These are phyloP conservation scores for Microsporum audouinii DNA, from an alignment of 2,329 filamentous ascomycete species.

Conservation along the genomic window DNA sequence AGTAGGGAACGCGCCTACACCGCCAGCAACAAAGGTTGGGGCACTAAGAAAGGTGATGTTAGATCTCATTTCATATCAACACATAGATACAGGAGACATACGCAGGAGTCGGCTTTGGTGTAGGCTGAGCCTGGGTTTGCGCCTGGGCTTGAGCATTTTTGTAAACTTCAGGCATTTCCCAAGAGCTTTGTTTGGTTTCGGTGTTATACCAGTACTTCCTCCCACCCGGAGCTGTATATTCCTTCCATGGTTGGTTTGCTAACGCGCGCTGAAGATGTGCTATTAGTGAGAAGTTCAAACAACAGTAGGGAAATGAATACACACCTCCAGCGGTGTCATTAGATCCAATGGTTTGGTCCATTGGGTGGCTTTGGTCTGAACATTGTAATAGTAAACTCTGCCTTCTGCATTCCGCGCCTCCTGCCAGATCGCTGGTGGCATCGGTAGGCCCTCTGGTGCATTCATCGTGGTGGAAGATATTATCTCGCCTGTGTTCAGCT, in stretches of 20 bases:
- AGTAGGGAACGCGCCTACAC: constrained; percentile 34
- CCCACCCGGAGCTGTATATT: constrained; percentile 76
- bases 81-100: constrained; percentile 25
- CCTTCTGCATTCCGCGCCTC: constrained; percentile 73
- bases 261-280: constrained; percentile 54
- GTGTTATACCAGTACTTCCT: constrained; percentile 93
- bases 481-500: neutral
- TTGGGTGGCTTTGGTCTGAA: constrained; percentile 72
- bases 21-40: constrained; percentile 50
- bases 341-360: constrained; percentile 90
- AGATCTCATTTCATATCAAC: neutral
- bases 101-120: constrained; percentile 36
- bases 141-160: constrained; percentile 58
- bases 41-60: constrained; percentile 21
- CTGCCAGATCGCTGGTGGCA: constrained; percentile 56
- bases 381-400: constrained; percentile 83
- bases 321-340: constrained; percentile 71
- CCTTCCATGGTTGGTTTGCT: constrained; percentile 78
- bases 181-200: constrained; percentile 81
- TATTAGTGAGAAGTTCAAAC: constrained; percentile 12
- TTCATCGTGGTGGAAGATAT: neutral
- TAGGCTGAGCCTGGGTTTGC: constrained; percentile 22
- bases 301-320: constrained; percentile 13
- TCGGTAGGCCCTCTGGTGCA: constrained; percentile 17
- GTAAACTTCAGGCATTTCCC: constrained; percentile 83